A percentile compares a stretch with the other conserved stretches of the same genome.
phyloP scores from a whole-genome alignment of 2,329 filamentous ascomycete genomes.

The Nannizziopsis barbatae region DNA sequence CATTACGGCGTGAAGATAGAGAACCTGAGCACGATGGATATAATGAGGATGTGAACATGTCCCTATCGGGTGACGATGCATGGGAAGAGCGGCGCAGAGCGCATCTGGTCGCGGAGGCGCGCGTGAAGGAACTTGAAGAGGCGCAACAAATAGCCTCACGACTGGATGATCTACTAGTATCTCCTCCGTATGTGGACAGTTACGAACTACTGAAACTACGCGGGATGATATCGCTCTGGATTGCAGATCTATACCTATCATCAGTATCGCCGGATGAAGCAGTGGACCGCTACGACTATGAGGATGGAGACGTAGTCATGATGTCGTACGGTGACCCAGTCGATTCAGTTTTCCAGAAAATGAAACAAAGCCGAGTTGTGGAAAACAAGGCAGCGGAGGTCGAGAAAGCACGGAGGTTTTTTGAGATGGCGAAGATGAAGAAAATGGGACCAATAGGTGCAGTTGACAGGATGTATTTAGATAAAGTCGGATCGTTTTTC shows the following conservation, averaged over 20 bases:
- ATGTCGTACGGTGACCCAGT: conserved; percentile 17
- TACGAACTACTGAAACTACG: conserved; percentile 56
- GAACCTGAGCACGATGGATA: conserved; percentile 19
- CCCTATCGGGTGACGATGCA: conserved; percentile 16
- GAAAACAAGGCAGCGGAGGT: conserved; percentile 26
- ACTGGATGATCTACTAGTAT: conserved; percentile 60
- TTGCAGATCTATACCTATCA: conserved; percentile 51
- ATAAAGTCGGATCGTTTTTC: neutral
- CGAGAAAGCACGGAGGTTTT: conserved; percentile 25
- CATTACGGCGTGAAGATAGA: conserved; percentile 13
- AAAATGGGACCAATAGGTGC: conserved; percentile 24
- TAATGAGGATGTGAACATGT: conserved; percentile 15
- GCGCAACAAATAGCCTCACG: conserved; percentile 54
- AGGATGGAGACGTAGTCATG: conserved; percentile 8
- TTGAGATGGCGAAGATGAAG: conserved; percentile 27
- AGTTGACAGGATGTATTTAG: conserved; percentile 24
- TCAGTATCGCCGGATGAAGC: conserved; percentile 22
- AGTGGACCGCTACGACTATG: conserved; percentile 1
- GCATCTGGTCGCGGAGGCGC: conserved; percentile 28
- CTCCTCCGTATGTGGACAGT: conserved; percentile 59
- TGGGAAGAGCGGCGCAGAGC: conserved; percentile 27
- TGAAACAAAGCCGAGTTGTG: conserved; percentile 25
- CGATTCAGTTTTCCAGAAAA: conserved; percentile 23
- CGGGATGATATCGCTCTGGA: conserved; percentile 63
- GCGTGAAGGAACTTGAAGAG: conserved; percentile 44